Evolutionary conservation across 2,329 filamentous ascomycete genomes (phyloP).

Genomic region (Fusarium mangiferae): DNA sequence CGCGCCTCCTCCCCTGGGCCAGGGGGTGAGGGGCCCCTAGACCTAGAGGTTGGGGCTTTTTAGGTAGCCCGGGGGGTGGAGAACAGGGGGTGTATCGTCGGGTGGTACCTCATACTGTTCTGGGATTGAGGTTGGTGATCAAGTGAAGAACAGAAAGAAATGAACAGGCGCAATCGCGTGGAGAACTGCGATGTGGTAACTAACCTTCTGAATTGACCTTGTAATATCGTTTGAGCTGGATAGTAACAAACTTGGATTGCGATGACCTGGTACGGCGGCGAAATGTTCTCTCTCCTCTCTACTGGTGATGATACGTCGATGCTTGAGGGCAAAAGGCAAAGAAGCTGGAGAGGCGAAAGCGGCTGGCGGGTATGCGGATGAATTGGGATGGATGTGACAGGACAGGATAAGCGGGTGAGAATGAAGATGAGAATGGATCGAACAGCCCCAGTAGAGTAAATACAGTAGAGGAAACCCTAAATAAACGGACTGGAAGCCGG

Average conservation of each 20-base stretch:
- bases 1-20: constrained; percentile 45
- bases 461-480: constrained; percentile 24
- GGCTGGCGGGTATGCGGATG: constrained; percentile 18
- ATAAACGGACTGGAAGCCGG: constrained; percentile 24
- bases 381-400: neutral
- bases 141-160: neutral
- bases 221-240: neutral
- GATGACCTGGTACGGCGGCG: neutral
- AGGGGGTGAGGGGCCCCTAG: constrained; percentile 40
- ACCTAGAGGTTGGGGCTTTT: constrained; percentile 14
- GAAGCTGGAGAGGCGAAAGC: neutral
- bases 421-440: constrained; percentile 10
- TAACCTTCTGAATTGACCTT: neutral
- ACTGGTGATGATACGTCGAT: constrained; percentile 10
- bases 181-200: neutral
- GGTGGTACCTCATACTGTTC: neutral
- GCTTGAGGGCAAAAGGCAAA: constrained; percentile 6
- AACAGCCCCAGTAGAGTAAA: constrained; percentile 7
- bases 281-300: neutral
- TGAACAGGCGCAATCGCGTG: neutral
- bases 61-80: constrained; percentile 29
- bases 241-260: neutral
- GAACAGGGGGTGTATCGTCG: constrained; percentile 26
- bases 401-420: neutral
- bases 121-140: constrained; percentile 17